Base-by-base conservation (phyloP, 2,329 filamentous ascomycete species). In the Penicillium italicum region DNA sequence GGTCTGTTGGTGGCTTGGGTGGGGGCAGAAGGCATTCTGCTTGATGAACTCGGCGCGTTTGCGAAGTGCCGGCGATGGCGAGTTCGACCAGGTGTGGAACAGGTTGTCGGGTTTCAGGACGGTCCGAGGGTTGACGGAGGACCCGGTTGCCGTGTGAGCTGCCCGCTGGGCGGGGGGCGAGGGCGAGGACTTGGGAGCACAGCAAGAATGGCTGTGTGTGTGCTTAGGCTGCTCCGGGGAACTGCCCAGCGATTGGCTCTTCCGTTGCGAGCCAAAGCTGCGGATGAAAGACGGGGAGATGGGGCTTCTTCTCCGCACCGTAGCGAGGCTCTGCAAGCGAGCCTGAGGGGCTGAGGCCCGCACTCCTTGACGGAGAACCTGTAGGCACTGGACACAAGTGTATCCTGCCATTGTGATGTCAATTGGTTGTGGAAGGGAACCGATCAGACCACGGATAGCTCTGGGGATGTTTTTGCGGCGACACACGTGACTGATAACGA, bases 11-110 rank as follows among this genome's bases (percentile, higher is more conserved):
- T 99, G 94, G 53, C 89, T 85, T 6, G 91, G 90, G 69, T 99
- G 94, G 26, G 94, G 90, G 69, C 94, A 99, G 74, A 91, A 89
- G 14, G 93, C 93, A 78, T 97, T 91, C 69, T 95, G 89, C 71
- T 87, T 90, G 76, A 97, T 97, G 68, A 90, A 95, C 10, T 89
- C 89, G 28, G 93, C 94, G 64, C 94, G 87, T 66, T 86, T 85
- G 65, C 93, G 86, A 61, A 99, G 97, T 59, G 89, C 88, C 37
- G 90, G 88, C 40, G 93, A 89, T 9, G 95, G 94, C 14, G 94
- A 99, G 61, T 87, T 82, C 34, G 90, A 90, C 73, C 94, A 96
- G 10, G 90, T 85, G 75, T 99, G 93, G 79, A 97, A 99, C 54
- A 99, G 86, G 71, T 97, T 88, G 75, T 95, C 85, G 48, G 85